Conservation (phyloP, 1,284 basidiomycete species). For the Pisolithus thermaeus region DNA sequence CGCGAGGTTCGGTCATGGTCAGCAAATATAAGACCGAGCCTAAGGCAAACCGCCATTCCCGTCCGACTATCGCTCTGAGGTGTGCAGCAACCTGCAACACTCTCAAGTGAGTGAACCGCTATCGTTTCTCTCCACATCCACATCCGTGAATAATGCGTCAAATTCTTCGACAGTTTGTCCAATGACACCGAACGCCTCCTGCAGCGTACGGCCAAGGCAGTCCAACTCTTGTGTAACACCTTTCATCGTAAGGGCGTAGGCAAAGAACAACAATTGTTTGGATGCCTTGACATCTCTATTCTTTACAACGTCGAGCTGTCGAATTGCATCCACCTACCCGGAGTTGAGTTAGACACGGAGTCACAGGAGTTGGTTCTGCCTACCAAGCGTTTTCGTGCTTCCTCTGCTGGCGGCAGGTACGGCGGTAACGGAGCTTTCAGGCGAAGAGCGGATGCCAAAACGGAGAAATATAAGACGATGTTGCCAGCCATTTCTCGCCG, state of each 20-base stretch:
- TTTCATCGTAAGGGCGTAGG: slow-evolving; percentile 90
- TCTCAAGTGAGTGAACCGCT: slow-evolving; percentile 12
- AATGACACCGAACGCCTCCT: slow-evolving; percentile 86
- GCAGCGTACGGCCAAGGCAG: slow-evolving; percentile 67
- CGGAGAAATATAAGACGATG: slow-evolving; percentile 88
- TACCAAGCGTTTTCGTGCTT: slow-evolving; percentile 74
- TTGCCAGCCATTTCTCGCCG: slow-evolving; percentile 92
- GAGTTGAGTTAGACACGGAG: neutral
- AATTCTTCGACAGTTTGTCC: slow-evolving; percentile 65
- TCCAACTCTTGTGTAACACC: slow-evolving; percentile 87
- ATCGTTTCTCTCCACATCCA: slow-evolving; percentile 2
- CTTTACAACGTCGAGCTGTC: slow-evolving; percentile 80
- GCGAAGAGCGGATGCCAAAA: slow-evolving; percentile 80
- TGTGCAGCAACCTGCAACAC: slow-evolving; percentile 1
- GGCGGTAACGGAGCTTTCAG: slow-evolving; percentile 91
- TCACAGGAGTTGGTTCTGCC: slow-evolving; percentile 11
- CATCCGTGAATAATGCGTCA: slow-evolving; percentile 51
- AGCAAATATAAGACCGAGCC: neutral
- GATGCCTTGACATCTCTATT: slow-evolving; percentile 69
- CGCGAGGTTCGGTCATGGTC: neutral
- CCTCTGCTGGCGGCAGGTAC: slow-evolving; percentile 89
- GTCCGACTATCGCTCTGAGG: neutral
- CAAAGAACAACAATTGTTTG: slow-evolving; percentile 86
- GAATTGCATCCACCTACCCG: slow-evolving; percentile 67
- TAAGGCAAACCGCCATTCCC: neutral